Conservation (phyloP, 306 rosid genomes). For the Cicer pinnatifidum region DNA sequence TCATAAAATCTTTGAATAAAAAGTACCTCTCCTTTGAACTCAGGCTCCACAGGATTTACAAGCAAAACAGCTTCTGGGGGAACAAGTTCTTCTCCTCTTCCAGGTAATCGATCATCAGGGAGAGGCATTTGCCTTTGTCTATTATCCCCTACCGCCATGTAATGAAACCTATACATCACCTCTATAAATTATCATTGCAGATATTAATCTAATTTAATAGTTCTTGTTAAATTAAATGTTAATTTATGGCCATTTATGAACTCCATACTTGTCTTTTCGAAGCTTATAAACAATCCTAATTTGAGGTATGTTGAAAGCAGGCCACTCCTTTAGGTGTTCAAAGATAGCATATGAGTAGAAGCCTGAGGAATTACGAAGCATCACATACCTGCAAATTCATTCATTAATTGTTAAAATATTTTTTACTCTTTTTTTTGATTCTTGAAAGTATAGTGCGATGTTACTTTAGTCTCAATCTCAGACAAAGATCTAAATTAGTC, state of each 20-base stretch:
- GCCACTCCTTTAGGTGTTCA: slow-evolving; percentile 77
- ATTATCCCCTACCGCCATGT: slow-evolving; percentile 66
- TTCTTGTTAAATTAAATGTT: neutral
- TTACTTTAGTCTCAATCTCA: too few species aligned
- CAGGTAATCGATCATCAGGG: slow-evolving; percentile 62
- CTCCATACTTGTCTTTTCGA: slow-evolving; percentile 59
- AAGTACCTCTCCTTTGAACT: slow-evolving; percentile 68
- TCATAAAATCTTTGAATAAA: too few species aligned
- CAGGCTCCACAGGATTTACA: slow-evolving; percentile 69
- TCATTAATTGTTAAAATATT: neutral
- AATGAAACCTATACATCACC: slow-evolving; percentile 56
- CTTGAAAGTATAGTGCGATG: too few species aligned
- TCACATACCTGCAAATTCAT: slow-evolving; percentile 57
- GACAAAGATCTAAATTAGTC: too few species aligned
- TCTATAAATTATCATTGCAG: neutral
- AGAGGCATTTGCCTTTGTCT: slow-evolving; percentile 83
- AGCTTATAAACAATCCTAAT: slow-evolving; percentile 76
- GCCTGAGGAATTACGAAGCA: slow-evolving; percentile 77
- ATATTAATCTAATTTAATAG: too few species aligned
- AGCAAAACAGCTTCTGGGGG: slow-evolving; percentile 81
- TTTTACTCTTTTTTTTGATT: too few species aligned
- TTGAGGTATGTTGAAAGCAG: slow-evolving; percentile 74
- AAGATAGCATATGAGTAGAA: slow-evolving; percentile 76
- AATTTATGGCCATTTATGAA: too few species aligned
- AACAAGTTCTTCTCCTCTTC: slow-evolving; percentile 60